phyloP scores from a whole-genome alignment of 2,329 filamentous ascomycete genomes.

The Epichloe bromicola region DNA sequence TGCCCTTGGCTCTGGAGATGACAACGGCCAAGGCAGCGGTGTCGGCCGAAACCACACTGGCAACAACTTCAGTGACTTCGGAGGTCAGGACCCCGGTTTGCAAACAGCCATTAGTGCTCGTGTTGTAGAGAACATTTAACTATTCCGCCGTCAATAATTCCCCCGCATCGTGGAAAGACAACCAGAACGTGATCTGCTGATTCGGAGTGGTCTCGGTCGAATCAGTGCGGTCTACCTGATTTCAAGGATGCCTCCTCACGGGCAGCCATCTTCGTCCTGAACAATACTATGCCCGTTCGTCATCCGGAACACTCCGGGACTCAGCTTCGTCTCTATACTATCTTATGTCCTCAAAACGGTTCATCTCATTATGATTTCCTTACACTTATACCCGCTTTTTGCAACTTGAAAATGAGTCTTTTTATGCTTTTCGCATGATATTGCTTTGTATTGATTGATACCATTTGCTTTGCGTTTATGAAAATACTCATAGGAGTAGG shows the following conservation, averaged over 20 bases:
- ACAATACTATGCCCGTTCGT: not conserved
- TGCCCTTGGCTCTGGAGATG: constrained; percentile 26
- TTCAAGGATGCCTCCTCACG: constrained; percentile 9
- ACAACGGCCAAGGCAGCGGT: constrained; percentile 34
- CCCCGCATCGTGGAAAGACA: constrained; percentile 1
- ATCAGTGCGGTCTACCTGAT: constrained; percentile 26
- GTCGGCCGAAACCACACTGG: constrained; percentile 28
- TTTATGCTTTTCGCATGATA: too few species aligned
- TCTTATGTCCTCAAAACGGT: not conserved
- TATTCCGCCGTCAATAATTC: not conserved
- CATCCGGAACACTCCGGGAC: not conserved
- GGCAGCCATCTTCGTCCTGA: constrained; percentile 11
- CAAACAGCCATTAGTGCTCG: constrained; percentile 71
- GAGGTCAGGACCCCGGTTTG: constrained; percentile 47
- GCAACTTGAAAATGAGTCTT: too few species aligned
- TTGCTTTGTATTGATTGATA: too few species aligned
- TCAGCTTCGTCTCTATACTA: not conserved
- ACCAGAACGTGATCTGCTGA: constrained; percentile 16
- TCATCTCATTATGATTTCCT: not conserved
- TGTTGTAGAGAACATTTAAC: constrained; percentile 75
- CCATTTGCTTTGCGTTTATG: too few species aligned
- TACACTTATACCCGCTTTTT: not conserved
- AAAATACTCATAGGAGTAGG: too few species aligned
- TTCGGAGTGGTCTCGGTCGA: constrained; percentile 14
- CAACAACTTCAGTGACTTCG: constrained; percentile 34